Base-by-base conservation (phyloP, 352 stramenopile genomes). In the Blastocystis sp. region DNA sequence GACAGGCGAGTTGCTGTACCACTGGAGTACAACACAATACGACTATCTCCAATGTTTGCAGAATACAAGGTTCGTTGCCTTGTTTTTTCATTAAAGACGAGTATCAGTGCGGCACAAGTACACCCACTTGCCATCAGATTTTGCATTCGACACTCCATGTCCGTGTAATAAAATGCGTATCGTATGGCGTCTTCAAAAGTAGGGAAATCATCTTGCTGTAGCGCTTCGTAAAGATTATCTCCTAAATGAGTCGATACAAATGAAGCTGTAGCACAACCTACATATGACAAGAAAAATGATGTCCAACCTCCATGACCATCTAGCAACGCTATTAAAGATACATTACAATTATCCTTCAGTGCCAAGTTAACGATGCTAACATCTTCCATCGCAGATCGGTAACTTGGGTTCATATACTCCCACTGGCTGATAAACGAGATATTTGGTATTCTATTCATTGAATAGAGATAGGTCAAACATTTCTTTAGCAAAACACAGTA, bases 41-140 rank as follows among this genome's bases (percentile, higher is more conserved):
- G 78, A 79, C 63, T 89, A 50, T 89, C 78, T 9, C 78, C 78
- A 78, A 89, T 43, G 55, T 89, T 89, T 11, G 78, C 78, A 7
- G 63, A 47, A 54, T 76, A 73, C 0, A 89, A 24, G 0, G 65
- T 89, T 24, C 41, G 39, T 11, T 13, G 13, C 39, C 43, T 37
- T 0, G 41, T 34, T 3, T 24, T n/a, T n/a, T 47, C 16, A 43
- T 89, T 34, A 26, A 34, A 45, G 24, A 78, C 64, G 26, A 89
- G 64, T 24, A 89, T 13, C 8, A 78, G 26, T 26, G 11, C 53
- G 4, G 78, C 78, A 41, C 73, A 85, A 8, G 78, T 89, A 53
- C 41, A 89, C 9, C 78, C 78, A 78, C 65, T 78, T 18, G 65
- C 78, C 62, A 76, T 79, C 11, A 89, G 65, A 1, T 78, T 78